A percentile compares a stretch with the other conserved stretches of the same genome.
phyloP scores from a whole-genome alignment of 495 filamentous ascomycete species.

The Beverwykella pulmonaria region DNA sequence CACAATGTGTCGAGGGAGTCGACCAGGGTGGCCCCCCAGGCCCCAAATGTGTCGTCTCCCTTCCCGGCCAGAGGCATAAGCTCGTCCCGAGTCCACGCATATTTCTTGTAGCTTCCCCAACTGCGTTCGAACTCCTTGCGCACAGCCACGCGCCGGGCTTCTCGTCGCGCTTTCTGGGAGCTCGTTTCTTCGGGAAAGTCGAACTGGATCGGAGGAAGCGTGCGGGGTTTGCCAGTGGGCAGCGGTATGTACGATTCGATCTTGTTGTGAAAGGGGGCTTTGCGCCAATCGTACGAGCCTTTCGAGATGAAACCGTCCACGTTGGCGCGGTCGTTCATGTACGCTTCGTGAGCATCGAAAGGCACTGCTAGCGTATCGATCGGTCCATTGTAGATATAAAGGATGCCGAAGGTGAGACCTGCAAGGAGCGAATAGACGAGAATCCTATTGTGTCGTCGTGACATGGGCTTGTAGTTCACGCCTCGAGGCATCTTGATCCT shows the following conservation, averaged over 20 bases:
- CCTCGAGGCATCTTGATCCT: slow-evolving; percentile 4
- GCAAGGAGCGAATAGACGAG: slow-evolving; percentile 4
- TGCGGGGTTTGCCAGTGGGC: slow-evolving; percentile 37
- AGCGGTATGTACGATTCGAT: slow-evolving; percentile 15
- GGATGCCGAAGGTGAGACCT: slow-evolving; percentile 2
- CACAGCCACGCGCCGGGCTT: slow-evolving; percentile 59
- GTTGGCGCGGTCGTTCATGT: slow-evolving; percentile 30
- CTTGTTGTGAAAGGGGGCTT: slow-evolving; percentile 31
- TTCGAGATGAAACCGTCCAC: slow-evolving; percentile 6
- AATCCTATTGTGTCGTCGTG: slow-evolving; percentile 11
- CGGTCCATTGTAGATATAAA: slow-evolving; percentile 18
- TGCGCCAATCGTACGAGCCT: slow-evolving; percentile 35
- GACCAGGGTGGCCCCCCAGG: slow-evolving; percentile 48
- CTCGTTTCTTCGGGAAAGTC: slow-evolving; percentile 54
- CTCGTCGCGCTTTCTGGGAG: slow-evolving; percentile 43
- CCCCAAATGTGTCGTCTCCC: slow-evolving; percentile 47
- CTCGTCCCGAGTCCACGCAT: slow-evolving; percentile 83
- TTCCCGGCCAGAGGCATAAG: slow-evolving; percentile 65
- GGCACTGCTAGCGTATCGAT: slow-evolving; percentile 17
- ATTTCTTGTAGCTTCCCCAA: slow-evolving; percentile 74
- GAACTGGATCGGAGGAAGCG: slow-evolving; percentile 57
- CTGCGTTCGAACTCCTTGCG: slow-evolving; percentile 67
- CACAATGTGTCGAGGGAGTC: slow-evolving; percentile 46
- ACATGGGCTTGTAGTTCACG: slow-evolving; percentile 6
- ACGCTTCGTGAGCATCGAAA: slow-evolving; percentile 22